Base-by-base conservation (phyloP, 2,329 filamentous ascomycete species). In the Botrytis byssoidea region DNA sequence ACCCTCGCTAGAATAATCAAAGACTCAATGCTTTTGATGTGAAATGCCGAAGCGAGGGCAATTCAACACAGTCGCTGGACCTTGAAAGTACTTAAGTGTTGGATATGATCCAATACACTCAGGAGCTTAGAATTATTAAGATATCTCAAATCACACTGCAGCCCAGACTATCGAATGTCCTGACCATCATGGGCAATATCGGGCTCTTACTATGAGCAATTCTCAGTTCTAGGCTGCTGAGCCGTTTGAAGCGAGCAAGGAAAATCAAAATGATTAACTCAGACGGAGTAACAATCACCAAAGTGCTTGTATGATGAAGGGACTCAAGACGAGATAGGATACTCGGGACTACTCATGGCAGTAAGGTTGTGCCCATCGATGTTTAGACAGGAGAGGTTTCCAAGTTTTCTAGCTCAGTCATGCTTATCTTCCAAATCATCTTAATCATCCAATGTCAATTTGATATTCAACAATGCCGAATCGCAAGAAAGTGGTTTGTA, bases 281-380 rank as follows among this genome's bases (percentile, higher is more conserved):
- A 12, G 37, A 40, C 37, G 10, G 2, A 51, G 25, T 14, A n/a
- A 14, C 12, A n/a, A 51, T 25, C 22, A 14, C 10, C 25, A 4
- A n/a, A 51, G 25, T 14, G 2, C 14, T 51, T 3, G 10, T n/a
- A 14, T 16, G 25, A n/a, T 25, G 10, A 51, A n/a, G 5, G 22
- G 12, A 6, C 0, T 6, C 1, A 1, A 3, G 25, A 51, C 12
- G 12, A 25, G 25, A n/a, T 7, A n/a, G n/a, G 10, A n/a, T 16
- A 51, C 48, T 14, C 12, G 48, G 12, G 25, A 5, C 48, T 51
- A 16, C 25, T n/a, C 48, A 51, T 10, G 10, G 48, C 22, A n/a
- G 22, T n/a, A 25, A 5, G 22, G 10, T 48, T 18, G 22, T 25
- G 46, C 46, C 22, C 10, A 48, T 51, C 22, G 22, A 22, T 48